Base-by-base conservation (phyloP, 2,329 filamentous ascomycete species). In the Nigrospora osmanthi region DNA sequence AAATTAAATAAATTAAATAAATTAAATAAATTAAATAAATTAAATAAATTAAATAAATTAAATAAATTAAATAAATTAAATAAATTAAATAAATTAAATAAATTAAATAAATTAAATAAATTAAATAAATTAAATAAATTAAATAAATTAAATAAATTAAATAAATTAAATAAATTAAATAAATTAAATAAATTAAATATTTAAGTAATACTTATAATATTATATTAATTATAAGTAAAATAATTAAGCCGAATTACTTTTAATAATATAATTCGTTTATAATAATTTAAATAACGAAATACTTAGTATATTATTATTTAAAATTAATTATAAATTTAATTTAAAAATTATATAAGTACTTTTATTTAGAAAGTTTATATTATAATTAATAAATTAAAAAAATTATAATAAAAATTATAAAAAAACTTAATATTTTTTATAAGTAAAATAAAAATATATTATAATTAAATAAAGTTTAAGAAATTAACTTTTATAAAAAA, bases 201-300 rank as follows among this genome's bases (percentile, higher is more conserved):
- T 42, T 10, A 38, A 52, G 39, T 35, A 46, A 30, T 50, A 52
- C 12, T 32, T 49, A 43, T 16, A 30, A 35, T 38, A 28, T 28
- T 45, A 43, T 40, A 37, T 49, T 46, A 42, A 41, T 34, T 46
- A 43, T 23, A 23, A 41, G 33, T 43, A 44, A 45, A 37, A 45
- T 35, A 48, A 42, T 33, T 50, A 40, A 35, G 14, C 42, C n/a
- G 32, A 38, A 40, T 39, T 48, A 43, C 33, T 48, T 46, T 35
- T 39, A 38, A 39, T 35, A 46, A 30, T 38, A 41, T 42, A 50
- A 34, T 42, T 48, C 30, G 14, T n/a, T n/a, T 47, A 48, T 42
- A 50, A 48, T 44, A 46, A 28, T 31, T 23, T 31, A 35, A 15
- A 46, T 43, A 44, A 42, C 13, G 15, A 44, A 36, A 44, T 38